phyloP scores from a whole-genome alignment of 495 filamentous ascomycete species.

The Sphaerosporella brunnea region DNA sequence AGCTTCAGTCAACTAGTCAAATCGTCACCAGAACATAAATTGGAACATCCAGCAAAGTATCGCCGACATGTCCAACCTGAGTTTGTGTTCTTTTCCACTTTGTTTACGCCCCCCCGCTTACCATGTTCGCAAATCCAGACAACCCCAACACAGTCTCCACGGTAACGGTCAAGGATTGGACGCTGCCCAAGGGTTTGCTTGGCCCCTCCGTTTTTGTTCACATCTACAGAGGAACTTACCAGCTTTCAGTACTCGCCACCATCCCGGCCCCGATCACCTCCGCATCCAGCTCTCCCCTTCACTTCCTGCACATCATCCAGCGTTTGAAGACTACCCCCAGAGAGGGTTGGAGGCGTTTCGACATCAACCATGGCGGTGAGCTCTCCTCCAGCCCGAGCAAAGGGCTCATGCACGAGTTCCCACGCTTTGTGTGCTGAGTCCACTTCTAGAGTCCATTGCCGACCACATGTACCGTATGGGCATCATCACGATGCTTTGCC shows the following conservation, averaged over 20 bases:
- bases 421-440: neutral
- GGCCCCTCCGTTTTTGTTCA: neutral
- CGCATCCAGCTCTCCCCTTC: conserved; percentile 53
- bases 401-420: neutral
- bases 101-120: neutral
- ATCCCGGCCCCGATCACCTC: conserved; percentile 21
- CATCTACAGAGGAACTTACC: neutral
- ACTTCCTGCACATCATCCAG: conserved; percentile 86
- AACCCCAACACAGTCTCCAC: conserved; percentile 8
- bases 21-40: too few species aligned
- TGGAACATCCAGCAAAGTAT: neutral
- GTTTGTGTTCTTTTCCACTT: neutral
- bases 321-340: conserved; percentile 87
- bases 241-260: conserved; percentile 15
- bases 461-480: conserved; percentile 99
- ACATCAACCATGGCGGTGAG: conserved; percentile 37
- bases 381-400: neutral
- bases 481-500: conserved; percentile 86
- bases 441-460: conserved; percentile 54
- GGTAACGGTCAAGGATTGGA: conserved; percentile 18
- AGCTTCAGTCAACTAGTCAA: too few species aligned
- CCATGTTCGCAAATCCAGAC: neutral
- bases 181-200: conserved; percentile 17
- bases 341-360: conserved; percentile 86
- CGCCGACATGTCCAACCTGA: neutral